Conservation (phyloP, 176 grass and related monocot genomes). For the Dactylis glomerata region DNA sequence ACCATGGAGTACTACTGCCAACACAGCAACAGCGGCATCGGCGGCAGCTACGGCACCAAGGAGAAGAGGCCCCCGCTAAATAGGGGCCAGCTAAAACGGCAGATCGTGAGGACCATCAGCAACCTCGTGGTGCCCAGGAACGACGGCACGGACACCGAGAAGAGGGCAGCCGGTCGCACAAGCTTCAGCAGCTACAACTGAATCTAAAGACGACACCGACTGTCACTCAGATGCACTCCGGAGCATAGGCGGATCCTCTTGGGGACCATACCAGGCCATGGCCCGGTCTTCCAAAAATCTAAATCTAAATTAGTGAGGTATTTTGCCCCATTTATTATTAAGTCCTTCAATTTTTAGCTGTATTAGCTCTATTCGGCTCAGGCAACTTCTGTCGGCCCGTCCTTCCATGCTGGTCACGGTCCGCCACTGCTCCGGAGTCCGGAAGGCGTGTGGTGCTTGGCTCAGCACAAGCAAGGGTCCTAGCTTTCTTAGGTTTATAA, state of each 20-base stretch:
- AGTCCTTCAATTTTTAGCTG: too few relatives aligned
- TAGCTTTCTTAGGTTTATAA: background rate
- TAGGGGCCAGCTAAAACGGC: conserved; percentile 32
- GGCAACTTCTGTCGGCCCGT: too few relatives aligned
- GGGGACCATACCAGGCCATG: too few relatives aligned
- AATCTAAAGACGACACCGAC: background rate
- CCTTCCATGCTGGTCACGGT: too few relatives aligned
- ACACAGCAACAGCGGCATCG: background rate
- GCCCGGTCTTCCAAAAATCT: too few relatives aligned
- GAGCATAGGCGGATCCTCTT: too few relatives aligned
- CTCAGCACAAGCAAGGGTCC: background rate
- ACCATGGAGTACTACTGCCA: conserved; percentile 32
- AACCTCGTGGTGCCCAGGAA: background rate
- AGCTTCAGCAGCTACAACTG: conserved; percentile 7
- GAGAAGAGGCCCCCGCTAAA: conserved; percentile 30
- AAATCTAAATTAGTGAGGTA: too few relatives aligned
- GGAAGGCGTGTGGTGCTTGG: background rate
- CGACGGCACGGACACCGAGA: background rate
- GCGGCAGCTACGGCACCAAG: background rate
- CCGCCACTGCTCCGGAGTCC: too few relatives aligned
- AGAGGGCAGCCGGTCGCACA: background rate
- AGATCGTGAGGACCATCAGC: conserved; percentile 26
- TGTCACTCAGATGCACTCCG: background rate
- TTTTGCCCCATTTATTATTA: too few relatives aligned
- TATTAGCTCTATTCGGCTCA: too few relatives aligned